Percentiles rank a stretch among this genome's conserved stretches.
Evolutionary conservation across 192 early-diverging fungal genomes (phyloP).

Genomic region (Umbelopsis vinacea): DNA sequence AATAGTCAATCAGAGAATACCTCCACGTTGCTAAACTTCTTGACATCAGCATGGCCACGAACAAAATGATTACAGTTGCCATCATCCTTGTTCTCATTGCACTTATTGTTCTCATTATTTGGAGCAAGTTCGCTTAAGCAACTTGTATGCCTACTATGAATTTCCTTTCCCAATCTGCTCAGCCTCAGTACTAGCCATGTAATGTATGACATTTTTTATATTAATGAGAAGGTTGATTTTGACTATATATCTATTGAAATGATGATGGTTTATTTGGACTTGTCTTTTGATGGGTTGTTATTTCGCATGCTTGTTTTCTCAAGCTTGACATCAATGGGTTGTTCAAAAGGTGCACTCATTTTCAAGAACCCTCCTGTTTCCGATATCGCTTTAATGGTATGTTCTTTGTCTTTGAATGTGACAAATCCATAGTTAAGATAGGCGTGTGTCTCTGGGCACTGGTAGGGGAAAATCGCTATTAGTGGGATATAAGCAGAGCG

Average conservation of each 20-base stretch:
- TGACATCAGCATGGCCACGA: slow-evolving; percentile 74
- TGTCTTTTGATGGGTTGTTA: not conserved
- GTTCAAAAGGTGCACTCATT: slow-evolving; percentile 13
- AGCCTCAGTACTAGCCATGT: slow-evolving; percentile 7
- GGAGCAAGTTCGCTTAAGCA: slow-evolving; percentile 67
- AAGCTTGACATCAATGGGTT: slow-evolving; percentile 6
- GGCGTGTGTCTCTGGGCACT: slow-evolving; percentile 36
- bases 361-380: slow-evolving; percentile 21
- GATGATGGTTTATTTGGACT: not conserved
- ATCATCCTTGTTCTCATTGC: slow-evolving; percentile 83
- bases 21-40: not conserved
- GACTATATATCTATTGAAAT: slow-evolving; percentile 20
- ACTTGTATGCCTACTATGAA: not conserved
- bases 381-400: slow-evolving; percentile 28
- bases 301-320: not conserved
- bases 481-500: not conserved
- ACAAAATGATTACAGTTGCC: slow-evolving; percentile 85
- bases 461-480: not conserved
- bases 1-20: not conserved
- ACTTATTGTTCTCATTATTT: slow-evolving; percentile 85
- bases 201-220: slow-evolving; percentile 26
- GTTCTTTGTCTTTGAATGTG: slow-evolving; percentile 31
- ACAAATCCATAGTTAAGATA: slow-evolving; percentile 37
- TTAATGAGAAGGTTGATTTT: slow-evolving; percentile 19
- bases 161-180: slow-evolving; percentile 3